These are phyloP conservation scores for Paraconiothyrium brasiliense DNA, from an alignment of 2,329 filamentous ascomycete genomes.

Conservation along the genomic window DNA sequence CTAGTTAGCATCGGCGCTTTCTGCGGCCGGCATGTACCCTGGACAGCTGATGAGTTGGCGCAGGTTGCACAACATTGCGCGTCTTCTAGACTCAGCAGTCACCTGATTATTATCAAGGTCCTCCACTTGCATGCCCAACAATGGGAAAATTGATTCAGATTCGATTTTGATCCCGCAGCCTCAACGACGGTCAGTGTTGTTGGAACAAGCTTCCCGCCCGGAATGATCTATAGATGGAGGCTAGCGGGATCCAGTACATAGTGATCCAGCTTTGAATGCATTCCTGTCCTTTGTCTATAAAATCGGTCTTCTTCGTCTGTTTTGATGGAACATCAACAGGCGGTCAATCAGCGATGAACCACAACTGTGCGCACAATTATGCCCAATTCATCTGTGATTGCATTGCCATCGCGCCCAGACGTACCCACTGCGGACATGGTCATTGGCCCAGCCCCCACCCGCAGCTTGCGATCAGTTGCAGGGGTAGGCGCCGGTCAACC, in stretches of 20 bases:
- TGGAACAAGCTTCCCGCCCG: constrained; percentile 12
- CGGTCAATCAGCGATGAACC: background rate
- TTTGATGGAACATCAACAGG: background rate
- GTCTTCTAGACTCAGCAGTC: background rate
- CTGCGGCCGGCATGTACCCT: constrained; percentile 20
- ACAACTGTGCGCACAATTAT: background rate
- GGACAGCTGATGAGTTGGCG: constrained; percentile 21
- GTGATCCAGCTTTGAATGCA: background rate
- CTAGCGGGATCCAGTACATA: background rate
- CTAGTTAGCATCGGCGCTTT: constrained; percentile 14
- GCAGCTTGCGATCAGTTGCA: constrained; percentile 7
- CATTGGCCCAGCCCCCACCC: constrained; percentile 28
- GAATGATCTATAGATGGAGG: constrained; percentile 1
- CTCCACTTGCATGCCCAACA: background rate
- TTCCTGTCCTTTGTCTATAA: constrained; percentile 5
- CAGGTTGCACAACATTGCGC: constrained; percentile 13
- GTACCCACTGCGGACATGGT: constrained; percentile 4
- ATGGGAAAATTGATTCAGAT: background rate
- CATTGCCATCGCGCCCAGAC: constrained; percentile 7
- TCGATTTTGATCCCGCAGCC: background rate
- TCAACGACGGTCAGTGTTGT: background rate
- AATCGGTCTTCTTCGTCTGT: background rate
- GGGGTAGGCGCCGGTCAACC: constrained; percentile 14
- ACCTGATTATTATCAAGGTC: background rate
- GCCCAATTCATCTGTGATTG: constrained; percentile 4